Evolutionary conservation across 768 basidiomycete species (phyloP).

Genomic region (Pleurotus salmoneostramineus): DNA sequence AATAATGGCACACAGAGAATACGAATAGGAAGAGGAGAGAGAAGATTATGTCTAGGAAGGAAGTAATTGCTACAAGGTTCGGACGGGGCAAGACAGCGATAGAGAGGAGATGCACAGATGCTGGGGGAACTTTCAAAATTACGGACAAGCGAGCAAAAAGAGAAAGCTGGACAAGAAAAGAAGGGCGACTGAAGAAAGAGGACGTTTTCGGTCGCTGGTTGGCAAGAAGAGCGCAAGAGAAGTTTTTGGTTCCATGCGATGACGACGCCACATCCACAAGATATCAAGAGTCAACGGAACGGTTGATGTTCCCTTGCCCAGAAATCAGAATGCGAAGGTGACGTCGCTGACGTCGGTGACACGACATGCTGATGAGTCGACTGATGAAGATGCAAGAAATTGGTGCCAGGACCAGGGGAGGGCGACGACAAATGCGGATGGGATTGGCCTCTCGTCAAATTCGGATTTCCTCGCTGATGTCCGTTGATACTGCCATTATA

Average conservation of each 20-base stretch:
- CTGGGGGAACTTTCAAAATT: not conserved
- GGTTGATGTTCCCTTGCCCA: not conserved
- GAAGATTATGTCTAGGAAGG: not conserved
- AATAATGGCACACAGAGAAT: slow-evolving; percentile 3
- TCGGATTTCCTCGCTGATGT: too few species aligned
- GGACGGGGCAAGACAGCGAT: not conserved
- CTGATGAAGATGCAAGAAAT: not conserved
- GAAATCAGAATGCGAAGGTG: not conserved
- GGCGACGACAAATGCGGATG: not conserved
- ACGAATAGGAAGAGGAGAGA: not conserved
- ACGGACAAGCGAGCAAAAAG: not conserved
- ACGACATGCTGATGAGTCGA: not conserved
- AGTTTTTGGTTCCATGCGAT: too few species aligned
- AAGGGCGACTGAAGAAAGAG: not conserved
- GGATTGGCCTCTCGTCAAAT: not conserved
- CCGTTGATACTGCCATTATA: not conserved
- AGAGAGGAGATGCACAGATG: not conserved
- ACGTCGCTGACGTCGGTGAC: not conserved
- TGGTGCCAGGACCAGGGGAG: too few species aligned
- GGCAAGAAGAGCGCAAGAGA: not conserved
- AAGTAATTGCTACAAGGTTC: slow-evolving; percentile 3
- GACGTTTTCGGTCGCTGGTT: too few species aligned
- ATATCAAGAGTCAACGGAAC: not conserved
- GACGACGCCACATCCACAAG: not conserved
- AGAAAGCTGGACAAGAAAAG: not conserved